Conservation (phyloP, 2,329 filamentous ascomycete species). For the Xylaria sp. region DNA sequence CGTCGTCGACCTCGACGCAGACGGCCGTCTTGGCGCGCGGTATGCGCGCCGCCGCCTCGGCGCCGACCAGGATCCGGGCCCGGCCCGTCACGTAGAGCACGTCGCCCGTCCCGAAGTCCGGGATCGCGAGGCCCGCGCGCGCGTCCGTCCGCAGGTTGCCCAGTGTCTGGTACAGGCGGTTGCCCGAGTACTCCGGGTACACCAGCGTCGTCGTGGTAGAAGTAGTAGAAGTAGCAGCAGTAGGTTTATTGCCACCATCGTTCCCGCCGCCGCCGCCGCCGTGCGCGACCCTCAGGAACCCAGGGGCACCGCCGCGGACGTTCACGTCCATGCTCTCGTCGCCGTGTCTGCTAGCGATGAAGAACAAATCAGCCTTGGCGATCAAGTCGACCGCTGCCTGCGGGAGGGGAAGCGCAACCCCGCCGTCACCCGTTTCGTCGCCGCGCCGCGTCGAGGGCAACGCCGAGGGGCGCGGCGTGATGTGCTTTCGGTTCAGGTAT, state of each 20-base stretch:
- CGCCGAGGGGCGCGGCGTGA: slow-evolving; percentile 58
- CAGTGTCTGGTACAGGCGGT: slow-evolving; percentile 80
- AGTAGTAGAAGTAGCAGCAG: too few relatives aligned
- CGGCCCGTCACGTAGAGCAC: slow-evolving; percentile 75
- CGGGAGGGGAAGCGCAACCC: slow-evolving; percentile 55
- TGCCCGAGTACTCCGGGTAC: slow-evolving; percentile 86
- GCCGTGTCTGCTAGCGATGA: slow-evolving; percentile 70
- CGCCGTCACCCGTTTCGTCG: slow-evolving; percentile 27
- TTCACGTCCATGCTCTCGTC: slow-evolving; percentile 78
- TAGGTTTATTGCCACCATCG: too few relatives aligned
- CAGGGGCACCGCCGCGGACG: slow-evolving; percentile 72
- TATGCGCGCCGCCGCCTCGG: slow-evolving; percentile 63
- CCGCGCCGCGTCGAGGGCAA: slow-evolving; percentile 52
- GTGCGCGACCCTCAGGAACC: slow-evolving; percentile 71
- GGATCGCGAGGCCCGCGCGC: slow-evolving; percentile 69
- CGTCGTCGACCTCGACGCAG: slow-evolving; percentile 63
- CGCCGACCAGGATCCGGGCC: slow-evolving; percentile 66
- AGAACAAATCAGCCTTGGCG: slow-evolving; percentile 71
- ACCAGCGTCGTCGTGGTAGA: slow-evolving; percentile 54
- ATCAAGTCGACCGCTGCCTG: slow-evolving; percentile 62
- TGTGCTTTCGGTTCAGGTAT: slow-evolving; percentile 75
- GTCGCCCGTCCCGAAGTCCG: slow-evolving; percentile 72
- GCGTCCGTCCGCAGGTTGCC: slow-evolving; percentile 75
- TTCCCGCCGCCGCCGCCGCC: slow-evolving; percentile 48
- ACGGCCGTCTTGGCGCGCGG: slow-evolving; percentile 74